Evolutionary conservation across 495 filamentous ascomycete species (phyloP), one percentile per base, ranked within the genome.

Genomic region (Podospora australis): DNA sequence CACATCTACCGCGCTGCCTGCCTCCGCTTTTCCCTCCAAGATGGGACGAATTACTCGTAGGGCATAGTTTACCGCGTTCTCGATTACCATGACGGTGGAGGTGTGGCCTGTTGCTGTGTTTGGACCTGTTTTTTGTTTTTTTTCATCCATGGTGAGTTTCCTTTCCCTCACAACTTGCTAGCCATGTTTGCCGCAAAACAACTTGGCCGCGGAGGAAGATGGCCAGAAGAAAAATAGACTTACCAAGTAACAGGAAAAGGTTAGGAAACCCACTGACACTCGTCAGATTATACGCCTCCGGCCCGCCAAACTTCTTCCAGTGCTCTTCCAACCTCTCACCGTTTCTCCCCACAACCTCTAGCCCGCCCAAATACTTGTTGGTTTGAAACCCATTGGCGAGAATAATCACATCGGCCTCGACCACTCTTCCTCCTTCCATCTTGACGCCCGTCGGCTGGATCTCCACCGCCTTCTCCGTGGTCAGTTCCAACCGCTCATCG

Each of bases 91-190:
- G 4, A 72, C 39, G 22, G 59, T 54, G 0, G 70, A 73, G 14
- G 68, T 73, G 48, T 72, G 64, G 0, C 68, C 71, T 2, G 69
- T 69, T n/a, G 57, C 58, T 1, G 66, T 60, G 49, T 74, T 74
- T 8, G 71, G 71, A 1, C 71, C 71, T 59, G 54, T 54, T 6
- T 5, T 36, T 6, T 4, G 17, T n/a, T n/a, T n/a, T n/a, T 36
- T 36, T n/a, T 10, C 34, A 36, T 13, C 13, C 26, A 13, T 6
- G 26, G 26, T 13, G 13, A 30, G 26, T 6, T 30, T 6, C 26
- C 26, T 30, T 6, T 30, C 13, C n/a, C n/a, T n/a, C n/a, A n/a
- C n/a, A n/a, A n/a, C n/a, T n/a, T n/a, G n/a, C n/a, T n/a, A n/a
- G n/a, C n/a, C n/a, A n/a, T n/a, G n/a, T n/a, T n/a, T n/a, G n/a